Percentiles rank a stretch among this genome's conserved stretches.
Conservation (phyloP, 352 stramenopile genomes). For the Phytophthora palmivora region DNA sequence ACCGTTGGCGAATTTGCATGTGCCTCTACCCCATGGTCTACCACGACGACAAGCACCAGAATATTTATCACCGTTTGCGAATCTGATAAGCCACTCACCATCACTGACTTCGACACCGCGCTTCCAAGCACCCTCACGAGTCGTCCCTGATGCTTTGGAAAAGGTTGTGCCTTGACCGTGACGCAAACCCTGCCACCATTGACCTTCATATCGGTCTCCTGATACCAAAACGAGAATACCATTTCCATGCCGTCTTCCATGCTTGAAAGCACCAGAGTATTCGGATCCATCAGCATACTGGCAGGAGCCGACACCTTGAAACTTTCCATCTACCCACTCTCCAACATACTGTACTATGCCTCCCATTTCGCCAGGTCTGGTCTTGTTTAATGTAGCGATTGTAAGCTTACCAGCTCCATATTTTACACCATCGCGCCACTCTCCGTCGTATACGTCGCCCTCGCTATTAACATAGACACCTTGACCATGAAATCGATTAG, state of each 20-base stretch:
- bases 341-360: constrained; percentile 70
- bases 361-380: constrained; percentile 27
- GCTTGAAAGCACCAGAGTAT: constrained; percentile 86
- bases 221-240: constrained; percentile 54
- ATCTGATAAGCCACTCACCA: constrained; percentile 73
- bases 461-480: constrained; percentile 71
- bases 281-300: constrained; percentile 88
- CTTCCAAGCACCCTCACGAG: constrained; percentile 75
- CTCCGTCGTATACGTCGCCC: constrained; percentile 73
- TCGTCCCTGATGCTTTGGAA: constrained; percentile 63
- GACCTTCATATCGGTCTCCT: constrained; percentile 68
- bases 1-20: constrained; percentile 91
- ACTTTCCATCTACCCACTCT: constrained; percentile 65
- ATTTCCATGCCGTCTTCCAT: constrained; percentile 78
- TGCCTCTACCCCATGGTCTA: constrained; percentile 77
- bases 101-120: constrained; percentile 61
- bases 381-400: constrained; percentile 21
- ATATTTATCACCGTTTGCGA: constrained; percentile 83
- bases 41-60: constrained; percentile 65
- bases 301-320: constrained; percentile 84
- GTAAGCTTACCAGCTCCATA: constrained; percentile 74
- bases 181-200: constrained; percentile 79
- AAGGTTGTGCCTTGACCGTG: constrained; percentile 69
- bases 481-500: constrained; percentile 71
- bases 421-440: constrained; percentile 60